These are phyloP conservation scores for Candida palmyrensis DNA, from an alignment of 805 yeast species.

Conservation along the genomic window DNA sequence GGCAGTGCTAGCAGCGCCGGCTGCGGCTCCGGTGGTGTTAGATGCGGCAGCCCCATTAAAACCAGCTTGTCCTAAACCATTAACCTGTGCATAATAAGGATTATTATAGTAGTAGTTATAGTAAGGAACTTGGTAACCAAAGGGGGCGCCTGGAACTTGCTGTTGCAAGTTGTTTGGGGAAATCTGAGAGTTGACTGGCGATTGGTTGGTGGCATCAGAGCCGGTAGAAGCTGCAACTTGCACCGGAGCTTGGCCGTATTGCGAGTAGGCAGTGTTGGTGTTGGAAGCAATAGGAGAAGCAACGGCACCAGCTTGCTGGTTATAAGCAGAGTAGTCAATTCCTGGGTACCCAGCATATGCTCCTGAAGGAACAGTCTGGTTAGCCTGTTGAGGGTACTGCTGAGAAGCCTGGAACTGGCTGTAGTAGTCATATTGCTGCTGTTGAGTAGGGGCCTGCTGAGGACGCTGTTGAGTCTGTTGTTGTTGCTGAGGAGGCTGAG, in stretches of 20 bases:
- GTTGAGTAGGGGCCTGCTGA: conserved; percentile 15
- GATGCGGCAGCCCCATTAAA: conserved; percentile 10
- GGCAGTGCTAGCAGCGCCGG: conserved; percentile 6
- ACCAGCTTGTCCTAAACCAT: conserved; percentile 20
- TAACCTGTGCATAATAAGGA: conserved; percentile 30
- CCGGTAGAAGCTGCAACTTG: conserved; percentile 13
- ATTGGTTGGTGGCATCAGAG: conserved; percentile 15
- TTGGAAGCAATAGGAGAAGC: conserved; percentile 22
- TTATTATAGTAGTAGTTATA: conserved; percentile 37
- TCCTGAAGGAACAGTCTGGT: conserved; percentile 33
- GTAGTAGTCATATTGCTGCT: conserved; percentile 25
- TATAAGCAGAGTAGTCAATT: conserved; percentile 36
- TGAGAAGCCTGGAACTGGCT: conserved; percentile 33
- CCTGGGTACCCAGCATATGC: conserved; percentile 43
- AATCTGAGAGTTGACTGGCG: conserved; percentile 14
- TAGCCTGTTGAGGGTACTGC: conserved; percentile 38
- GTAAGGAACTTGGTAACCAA: conserved; percentile 32
- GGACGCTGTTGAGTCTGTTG: conserved; percentile 16
- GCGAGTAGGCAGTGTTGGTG: conserved; percentile 15
- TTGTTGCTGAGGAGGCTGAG: conserved; percentile 13
- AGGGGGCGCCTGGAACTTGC: conserved; percentile 33
- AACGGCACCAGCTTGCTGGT: conserved; percentile 27
- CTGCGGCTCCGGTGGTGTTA: conserved; percentile 11
- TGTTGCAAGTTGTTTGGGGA: conserved; percentile 26
- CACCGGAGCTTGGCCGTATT: conserved; percentile 12